Conservation (phyloP, 2,329 filamentous ascomycete genomes). For the Phoma sp. region DNA sequence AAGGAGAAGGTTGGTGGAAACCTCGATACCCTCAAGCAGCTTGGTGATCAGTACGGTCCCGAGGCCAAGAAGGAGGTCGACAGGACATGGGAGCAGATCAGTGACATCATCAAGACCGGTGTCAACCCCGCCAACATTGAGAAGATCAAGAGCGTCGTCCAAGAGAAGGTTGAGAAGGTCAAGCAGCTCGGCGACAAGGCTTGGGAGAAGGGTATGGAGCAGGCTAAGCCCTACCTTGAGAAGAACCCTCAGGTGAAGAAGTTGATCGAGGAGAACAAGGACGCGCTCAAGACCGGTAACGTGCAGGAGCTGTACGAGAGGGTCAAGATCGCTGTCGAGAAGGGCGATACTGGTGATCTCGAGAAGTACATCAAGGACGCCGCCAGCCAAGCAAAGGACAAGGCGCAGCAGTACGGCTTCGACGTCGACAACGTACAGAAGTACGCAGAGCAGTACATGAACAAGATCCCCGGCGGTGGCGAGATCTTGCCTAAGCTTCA, state of each 20-base stretch:
- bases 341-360: constrained; percentile 64
- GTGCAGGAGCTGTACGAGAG: constrained; percentile 67
- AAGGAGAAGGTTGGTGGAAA: constrained; percentile 75
- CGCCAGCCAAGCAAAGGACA: constrained; percentile 64
- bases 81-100: constrained; percentile 71
- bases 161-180: constrained; percentile 73
- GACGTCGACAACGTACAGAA: constrained; percentile 45
- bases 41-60: constrained; percentile 73
- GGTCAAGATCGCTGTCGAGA: constrained; percentile 65
- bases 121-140: constrained; percentile 62
- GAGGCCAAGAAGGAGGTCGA: constrained; percentile 79
- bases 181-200: constrained; percentile 72
- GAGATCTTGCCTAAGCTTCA: constrained; percentile 70
- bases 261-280: constrained; percentile 72
- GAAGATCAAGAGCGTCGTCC: constrained; percentile 65
- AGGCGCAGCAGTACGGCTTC: constrained; percentile 61
- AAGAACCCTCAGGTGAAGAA: constrained; percentile 79
- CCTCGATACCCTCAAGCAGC: constrained; percentile 70
- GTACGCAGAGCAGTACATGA: constrained; percentile 65
- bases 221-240: constrained; percentile 74
- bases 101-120: constrained; percentile 67
- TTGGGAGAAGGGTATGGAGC: constrained; percentile 73
- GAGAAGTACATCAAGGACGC: constrained; percentile 67
- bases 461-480: constrained; percentile 67
- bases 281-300: constrained; percentile 71